These are phyloP conservation scores for Meira miltonrushii DNA, from an alignment of 1,284 basidiomycete species.

Conservation along the genomic window DNA sequence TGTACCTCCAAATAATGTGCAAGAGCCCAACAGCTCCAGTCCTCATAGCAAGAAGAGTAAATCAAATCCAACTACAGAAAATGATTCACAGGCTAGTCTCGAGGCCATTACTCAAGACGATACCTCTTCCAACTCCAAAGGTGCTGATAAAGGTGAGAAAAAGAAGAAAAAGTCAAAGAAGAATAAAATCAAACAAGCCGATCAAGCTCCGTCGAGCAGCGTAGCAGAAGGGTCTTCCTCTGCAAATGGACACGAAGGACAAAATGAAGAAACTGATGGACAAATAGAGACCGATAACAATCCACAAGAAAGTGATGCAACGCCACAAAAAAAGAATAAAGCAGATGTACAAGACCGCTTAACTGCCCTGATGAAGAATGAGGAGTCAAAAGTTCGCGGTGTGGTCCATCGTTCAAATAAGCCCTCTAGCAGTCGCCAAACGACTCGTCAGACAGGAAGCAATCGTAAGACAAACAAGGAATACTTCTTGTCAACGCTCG, in stretches of 20 bases:
- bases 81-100: too few relatives aligned
- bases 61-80: too few relatives aligned
- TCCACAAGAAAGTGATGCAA: neutral
- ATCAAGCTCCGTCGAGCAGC: neutral
- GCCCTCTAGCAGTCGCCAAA: neutral
- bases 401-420: neutral
- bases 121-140: too few relatives aligned
- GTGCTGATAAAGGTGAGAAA: neutral
- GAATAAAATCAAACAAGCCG: neutral
- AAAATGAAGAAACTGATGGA: neutral
- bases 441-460: neutral
- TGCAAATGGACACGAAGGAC: neutral
- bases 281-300: neutral
- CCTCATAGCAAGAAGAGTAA: too few relatives aligned
- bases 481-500: slow-evolving; percentile 1
- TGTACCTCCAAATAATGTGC: too few relatives aligned
- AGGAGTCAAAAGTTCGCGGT: neutral
- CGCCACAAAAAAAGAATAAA: neutral
- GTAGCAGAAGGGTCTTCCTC: neutral
- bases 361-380: neutral
- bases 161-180: neutral
- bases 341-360: neutral
- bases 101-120: too few relatives aligned
- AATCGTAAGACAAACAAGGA: slow-evolving; percentile 7
- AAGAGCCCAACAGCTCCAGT: too few relatives aligned